These are phyloP conservation scores for Scutellaria barbata DNA, from an alignment of 257 asterid genomes.

Conservation along the genomic window DNA sequence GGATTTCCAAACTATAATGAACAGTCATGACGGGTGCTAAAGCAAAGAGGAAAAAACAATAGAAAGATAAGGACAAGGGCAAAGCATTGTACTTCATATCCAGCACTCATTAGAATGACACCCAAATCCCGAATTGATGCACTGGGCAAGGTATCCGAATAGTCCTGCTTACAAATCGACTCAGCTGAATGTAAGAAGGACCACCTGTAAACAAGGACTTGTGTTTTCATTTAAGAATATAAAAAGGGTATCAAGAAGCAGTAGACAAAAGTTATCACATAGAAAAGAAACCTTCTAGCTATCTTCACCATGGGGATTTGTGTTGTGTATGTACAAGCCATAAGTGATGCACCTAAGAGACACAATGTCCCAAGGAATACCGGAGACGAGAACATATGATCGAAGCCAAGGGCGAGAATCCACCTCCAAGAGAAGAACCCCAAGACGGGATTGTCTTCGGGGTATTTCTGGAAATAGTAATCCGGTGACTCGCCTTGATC, in stretches of 20 bases:
- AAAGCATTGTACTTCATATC: constrained; percentile 72
- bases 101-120: constrained; percentile 72
- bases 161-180: constrained; percentile 71
- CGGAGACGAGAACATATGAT: constrained; percentile 91
- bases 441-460: constrained; percentile 71
- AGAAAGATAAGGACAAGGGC: constrained; percentile 13
- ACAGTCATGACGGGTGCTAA: background rate
- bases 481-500: constrained; percentile 82
- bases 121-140: constrained; percentile 81
- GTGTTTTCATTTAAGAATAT: constrained; percentile 22
- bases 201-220: constrained; percentile 57
- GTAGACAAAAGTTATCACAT: constrained; percentile 21
- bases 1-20: background rate
- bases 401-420: constrained; percentile 80
- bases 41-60: background rate
- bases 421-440: constrained; percentile 86
- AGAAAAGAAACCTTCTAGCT: constrained; percentile 81
- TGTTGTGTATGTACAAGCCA: constrained; percentile 86
- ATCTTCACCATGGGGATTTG: constrained; percentile 84
- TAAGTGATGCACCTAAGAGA: constrained; percentile 84
- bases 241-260: constrained; percentile 15
- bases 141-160: constrained; percentile 64
- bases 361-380: constrained; percentile 65
- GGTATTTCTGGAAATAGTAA: constrained; percentile 61
- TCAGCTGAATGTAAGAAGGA: constrained; percentile 75